phyloP scores from a whole-genome alignment of 2,329 filamentous ascomycete species.

The Calcarisporium arbuscula region DNA sequence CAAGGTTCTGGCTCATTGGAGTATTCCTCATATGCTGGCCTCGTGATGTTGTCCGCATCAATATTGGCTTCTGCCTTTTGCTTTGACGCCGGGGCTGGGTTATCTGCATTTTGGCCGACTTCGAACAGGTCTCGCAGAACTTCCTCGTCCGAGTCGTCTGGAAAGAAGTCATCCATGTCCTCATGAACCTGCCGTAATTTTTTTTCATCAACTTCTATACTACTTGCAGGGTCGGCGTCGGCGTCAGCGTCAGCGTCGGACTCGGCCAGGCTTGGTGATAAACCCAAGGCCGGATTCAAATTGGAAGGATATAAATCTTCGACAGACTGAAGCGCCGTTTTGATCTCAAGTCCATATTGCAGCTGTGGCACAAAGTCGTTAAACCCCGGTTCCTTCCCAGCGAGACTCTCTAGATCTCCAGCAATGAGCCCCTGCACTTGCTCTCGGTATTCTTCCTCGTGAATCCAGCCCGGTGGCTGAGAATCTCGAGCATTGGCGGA shows the following conservation, averaged over 20 bases:
- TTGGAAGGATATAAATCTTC: constrained; percentile 77
- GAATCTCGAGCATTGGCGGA: constrained; percentile 72
- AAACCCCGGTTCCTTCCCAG: constrained; percentile 52
- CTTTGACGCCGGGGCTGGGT: not conserved
- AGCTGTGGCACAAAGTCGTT: constrained; percentile 55
- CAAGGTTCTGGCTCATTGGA: not conserved
- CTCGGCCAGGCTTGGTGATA: constrained; percentile 35
- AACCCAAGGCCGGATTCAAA: constrained; percentile 42
- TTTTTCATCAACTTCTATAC: constrained; percentile 59
- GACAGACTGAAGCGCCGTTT: constrained; percentile 75
- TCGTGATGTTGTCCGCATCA: too few species aligned
- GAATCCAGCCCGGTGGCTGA: constrained; percentile 78
- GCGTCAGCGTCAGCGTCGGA: constrained; percentile 10
- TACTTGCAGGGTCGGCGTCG: constrained; percentile 29
- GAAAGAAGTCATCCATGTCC: constrained; percentile 41
- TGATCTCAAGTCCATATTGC: constrained; percentile 53
- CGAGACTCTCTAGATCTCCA: constrained; percentile 49
- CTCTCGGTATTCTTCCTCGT: constrained; percentile 75
- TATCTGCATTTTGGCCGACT: not conserved
- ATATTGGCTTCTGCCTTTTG: not conserved
- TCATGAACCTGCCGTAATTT: constrained; percentile 42
- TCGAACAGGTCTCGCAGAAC: constrained; percentile 22
- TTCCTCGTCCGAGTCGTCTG: constrained; percentile 51
- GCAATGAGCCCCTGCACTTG: constrained; percentile 57
- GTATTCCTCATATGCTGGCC: too few species aligned